Conservation (phyloP, 192 early-diverging fungal genomes). For the Entomortierella lignicola region DNA sequence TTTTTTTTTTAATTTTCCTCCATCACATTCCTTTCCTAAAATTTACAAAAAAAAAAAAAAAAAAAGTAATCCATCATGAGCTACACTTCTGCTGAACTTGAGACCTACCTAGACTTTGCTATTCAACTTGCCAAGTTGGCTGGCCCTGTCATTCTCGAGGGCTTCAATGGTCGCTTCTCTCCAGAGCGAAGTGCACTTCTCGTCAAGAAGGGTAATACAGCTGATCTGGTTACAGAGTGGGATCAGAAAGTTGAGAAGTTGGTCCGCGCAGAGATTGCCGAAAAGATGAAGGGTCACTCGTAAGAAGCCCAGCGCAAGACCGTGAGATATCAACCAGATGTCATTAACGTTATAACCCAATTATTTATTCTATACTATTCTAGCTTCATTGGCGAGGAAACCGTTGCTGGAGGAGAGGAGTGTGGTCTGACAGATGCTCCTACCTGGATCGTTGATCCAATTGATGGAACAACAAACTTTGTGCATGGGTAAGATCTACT, state of each 20-base stretch:
- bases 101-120: constrained; percentile 60
- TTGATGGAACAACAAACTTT: constrained; percentile 87
- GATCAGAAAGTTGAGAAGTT: constrained; percentile 85
- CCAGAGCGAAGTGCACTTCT: constrained; percentile 54
- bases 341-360: no score
- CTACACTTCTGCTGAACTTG: constrained; percentile 44
- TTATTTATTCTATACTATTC: neutral
- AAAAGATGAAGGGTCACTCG: constrained; percentile 60
- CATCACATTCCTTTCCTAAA: neutral
- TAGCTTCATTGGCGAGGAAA: constrained; percentile 91
- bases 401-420: constrained; percentile 67
- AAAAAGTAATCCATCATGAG: constrained; percentile 31
- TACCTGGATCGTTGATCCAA: constrained; percentile 94
- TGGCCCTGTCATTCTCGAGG: constrained; percentile 69
- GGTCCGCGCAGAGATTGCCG: constrained; percentile 63
- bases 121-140: constrained; percentile 65
- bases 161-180: constrained; percentile 59
- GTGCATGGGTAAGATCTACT: constrained; percentile 65
- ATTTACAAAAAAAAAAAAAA: no score
- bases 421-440: constrained; percentile 74
- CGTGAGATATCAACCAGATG: no score
- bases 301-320: no score
- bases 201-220: constrained; percentile 72
- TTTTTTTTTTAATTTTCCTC: neutral
- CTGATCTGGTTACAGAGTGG: constrained; percentile 88